A percentile compares a stretch with the other conserved stretches of the same genome.
Evolutionary conservation across 176 grass and related monocot genomes (phyloP).

Genomic region (Zoysia japonica): DNA sequence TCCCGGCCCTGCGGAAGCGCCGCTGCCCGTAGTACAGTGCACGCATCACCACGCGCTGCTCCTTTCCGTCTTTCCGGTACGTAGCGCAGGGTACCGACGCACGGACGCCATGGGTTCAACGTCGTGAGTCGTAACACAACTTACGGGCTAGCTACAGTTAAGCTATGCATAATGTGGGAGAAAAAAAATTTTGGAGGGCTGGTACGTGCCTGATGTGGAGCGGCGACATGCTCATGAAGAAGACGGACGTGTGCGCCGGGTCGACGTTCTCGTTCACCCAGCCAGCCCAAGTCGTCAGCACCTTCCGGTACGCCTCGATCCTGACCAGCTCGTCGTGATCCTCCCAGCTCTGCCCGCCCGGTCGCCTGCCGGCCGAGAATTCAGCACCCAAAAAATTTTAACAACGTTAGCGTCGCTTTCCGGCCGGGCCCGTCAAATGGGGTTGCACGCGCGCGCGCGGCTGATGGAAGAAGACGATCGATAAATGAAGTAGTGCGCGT

Average conservation of each 20-base stretch:
- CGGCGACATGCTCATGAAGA: conserved; percentile 96
- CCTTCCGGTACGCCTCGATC: conserved; percentile 63
- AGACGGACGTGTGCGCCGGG: conserved; percentile 76
- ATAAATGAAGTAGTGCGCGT: too few species aligned
- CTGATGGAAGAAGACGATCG: too few species aligned
- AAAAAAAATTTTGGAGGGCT: background rate
- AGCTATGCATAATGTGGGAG: background rate
- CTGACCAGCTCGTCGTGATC: conserved; percentile 69
- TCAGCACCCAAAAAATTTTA: too few species aligned
- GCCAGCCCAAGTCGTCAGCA: conserved; percentile 70
- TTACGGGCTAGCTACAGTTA: background rate
- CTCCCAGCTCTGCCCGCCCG: conserved; percentile 55
- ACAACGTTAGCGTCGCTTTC: conserved; percentile 5
- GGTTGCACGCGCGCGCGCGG: background rate
- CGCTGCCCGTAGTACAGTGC: background rate
- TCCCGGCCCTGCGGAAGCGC: too few species aligned
- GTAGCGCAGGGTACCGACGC: background rate
- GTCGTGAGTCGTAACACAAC: too few species aligned
- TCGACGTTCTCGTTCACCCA: conserved; percentile 80
- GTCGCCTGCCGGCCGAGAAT: conserved; percentile 42
- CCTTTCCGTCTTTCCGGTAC: background rate
- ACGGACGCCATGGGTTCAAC: background rate
- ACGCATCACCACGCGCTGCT: conserved; percentile 20
- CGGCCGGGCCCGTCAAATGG: background rate
- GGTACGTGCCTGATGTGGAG: conserved; percentile 65